These are phyloP conservation scores for Escovopsis sp. DNA, from an alignment of 2,329 filamentous ascomycete genomes.

Conservation along the genomic window DNA sequence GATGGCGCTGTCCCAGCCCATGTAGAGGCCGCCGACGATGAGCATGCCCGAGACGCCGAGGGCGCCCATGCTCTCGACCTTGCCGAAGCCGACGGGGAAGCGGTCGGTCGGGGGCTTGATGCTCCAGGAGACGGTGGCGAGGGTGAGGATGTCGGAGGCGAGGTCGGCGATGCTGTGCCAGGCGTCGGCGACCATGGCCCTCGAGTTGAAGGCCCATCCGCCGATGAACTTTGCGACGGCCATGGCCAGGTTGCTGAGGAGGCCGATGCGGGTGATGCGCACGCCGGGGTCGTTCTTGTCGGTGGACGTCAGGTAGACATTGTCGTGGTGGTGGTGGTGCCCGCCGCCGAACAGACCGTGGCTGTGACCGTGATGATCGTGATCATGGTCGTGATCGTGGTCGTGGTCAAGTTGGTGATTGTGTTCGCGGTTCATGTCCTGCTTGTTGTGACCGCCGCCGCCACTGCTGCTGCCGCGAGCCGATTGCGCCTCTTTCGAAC, in stretches of 20 bases:
- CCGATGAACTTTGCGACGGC: slow-evolving; percentile 84
- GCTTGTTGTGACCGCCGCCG: slow-evolving; percentile 20
- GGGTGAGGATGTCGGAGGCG: slow-evolving; percentile 84
- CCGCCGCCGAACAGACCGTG: slow-evolving; percentile 38
- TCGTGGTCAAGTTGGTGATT: slow-evolving; percentile 78
- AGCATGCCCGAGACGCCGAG: slow-evolving; percentile 87
- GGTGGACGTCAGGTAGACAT: slow-evolving; percentile 83
- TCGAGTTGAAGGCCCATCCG: slow-evolving; percentile 88
- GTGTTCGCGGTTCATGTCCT: slow-evolving; percentile 30
- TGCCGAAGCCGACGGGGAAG: slow-evolving; percentile 88
- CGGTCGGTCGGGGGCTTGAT: slow-evolving; percentile 67
- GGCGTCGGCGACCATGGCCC: slow-evolving; percentile 83
- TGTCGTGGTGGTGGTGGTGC: slow-evolving; percentile 74
- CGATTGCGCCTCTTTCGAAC: slow-evolving; percentile 14
- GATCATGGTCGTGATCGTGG: slow-evolving; percentile 46
- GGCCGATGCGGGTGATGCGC: slow-evolving; percentile 42
- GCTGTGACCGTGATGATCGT: slow-evolving; percentile 15
- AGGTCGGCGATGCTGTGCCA: slow-evolving; percentile 93
- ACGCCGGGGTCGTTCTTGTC: slow-evolving; percentile 60
- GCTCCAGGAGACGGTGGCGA: slow-evolving; percentile 89
- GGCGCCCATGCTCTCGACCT: slow-evolving; percentile 91
- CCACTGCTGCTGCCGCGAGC: slow-evolving; percentile 20
- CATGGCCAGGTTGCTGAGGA: slow-evolving; percentile 81
- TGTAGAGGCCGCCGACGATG: slow-evolving; percentile 77
- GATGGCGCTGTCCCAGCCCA: slow-evolving; percentile 63